Evolutionary conservation across 2,329 filamentous ascomycete species (phyloP), one percentile per base, ranked within the genome.

Genomic region (Cladophialophora exuberans): DNA sequence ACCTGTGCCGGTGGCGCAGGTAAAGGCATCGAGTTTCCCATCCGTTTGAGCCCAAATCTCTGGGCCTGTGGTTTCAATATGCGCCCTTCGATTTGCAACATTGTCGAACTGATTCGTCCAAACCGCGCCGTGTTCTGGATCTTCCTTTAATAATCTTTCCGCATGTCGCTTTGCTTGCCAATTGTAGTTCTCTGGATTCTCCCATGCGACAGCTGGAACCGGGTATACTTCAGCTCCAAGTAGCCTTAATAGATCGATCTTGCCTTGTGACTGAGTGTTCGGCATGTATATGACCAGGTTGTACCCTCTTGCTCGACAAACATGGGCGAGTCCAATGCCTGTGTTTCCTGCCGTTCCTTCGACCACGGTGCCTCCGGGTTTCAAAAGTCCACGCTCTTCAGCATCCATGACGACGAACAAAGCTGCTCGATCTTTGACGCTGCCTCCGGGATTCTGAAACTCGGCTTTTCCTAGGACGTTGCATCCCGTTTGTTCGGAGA

Each of bases 51-150:
- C 78, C 94, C 94, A 99, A 69, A 99, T 96, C 75, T 99, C 94
- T 0, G 94, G 94, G 0, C 94, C 94, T 0, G 94, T 99, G 1
- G 93, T 97, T 78, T 97, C 93, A 65, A 97, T 87, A 71, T 99
- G 94, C 43, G 94, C 94, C 67, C 89, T 86, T 48, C 94, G 83
- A 75, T 99, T 99, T 49, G 94, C 94, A 48, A 82, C 85, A 77
- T 99, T 99, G 72, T 99, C 94, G 75, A 99, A 99, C 76, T 99
- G 94, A 75, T 99, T 95, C 39, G 94, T 99, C 94, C 94, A 99
- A 11, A 97, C 92, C 6, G 93, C 91, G 66, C 94, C 94, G 13
- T 90, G 86, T 26, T 64, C 63, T 5, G 62, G 62, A 51, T 65
- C 63, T 36, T 65, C 63, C 33, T 61, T 59, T 17, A 23, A 45